Conservation (phyloP, 73 alveolate species). For the Halteria grandinella region DNA sequence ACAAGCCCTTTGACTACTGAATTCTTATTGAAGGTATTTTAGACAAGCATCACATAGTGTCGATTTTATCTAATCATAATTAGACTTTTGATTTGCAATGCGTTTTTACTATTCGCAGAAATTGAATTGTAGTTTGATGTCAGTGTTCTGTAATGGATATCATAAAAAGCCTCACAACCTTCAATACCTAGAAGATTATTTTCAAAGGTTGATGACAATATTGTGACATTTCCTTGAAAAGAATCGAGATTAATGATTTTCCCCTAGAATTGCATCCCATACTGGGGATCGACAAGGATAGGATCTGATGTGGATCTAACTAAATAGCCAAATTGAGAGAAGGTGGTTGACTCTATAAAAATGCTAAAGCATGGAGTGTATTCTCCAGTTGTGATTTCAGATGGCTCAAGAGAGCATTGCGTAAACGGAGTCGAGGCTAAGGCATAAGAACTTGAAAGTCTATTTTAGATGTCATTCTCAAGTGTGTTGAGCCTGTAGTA, state of each 20-base stretch:
- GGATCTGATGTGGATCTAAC: not conserved
- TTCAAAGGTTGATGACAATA: not conserved
- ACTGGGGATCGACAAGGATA: not conserved
- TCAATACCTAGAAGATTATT: not conserved
- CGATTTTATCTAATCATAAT: not conserved
- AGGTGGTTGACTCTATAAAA: too few relatives aligned
- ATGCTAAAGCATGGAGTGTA: too few relatives aligned
- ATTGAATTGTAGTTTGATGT: not conserved
- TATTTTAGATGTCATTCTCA: too few relatives aligned
- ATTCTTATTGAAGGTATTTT: conserved; percentile 1
- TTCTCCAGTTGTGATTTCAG: too few relatives aligned
- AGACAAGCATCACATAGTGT: not conserved
- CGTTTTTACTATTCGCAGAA: not conserved
- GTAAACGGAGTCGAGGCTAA: too few relatives aligned
- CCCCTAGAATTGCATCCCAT: conserved; percentile 15
- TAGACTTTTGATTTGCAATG: conserved; percentile 12
- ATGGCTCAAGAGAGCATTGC: too few relatives aligned
- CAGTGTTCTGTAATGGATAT: not conserved
- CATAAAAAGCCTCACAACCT: not conserved
- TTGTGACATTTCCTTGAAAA: conserved; percentile 17
- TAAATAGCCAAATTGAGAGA: not conserved
- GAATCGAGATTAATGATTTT: conserved; percentile 8
- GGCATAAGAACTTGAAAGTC: too few relatives aligned
- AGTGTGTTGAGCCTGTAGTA: too few relatives aligned
- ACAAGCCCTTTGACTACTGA: conserved; percentile 28